These are phyloP conservation scores for Phialophora expanda DNA, from an alignment of 2,329 filamentous ascomycete species.

Conservation along the genomic window DNA sequence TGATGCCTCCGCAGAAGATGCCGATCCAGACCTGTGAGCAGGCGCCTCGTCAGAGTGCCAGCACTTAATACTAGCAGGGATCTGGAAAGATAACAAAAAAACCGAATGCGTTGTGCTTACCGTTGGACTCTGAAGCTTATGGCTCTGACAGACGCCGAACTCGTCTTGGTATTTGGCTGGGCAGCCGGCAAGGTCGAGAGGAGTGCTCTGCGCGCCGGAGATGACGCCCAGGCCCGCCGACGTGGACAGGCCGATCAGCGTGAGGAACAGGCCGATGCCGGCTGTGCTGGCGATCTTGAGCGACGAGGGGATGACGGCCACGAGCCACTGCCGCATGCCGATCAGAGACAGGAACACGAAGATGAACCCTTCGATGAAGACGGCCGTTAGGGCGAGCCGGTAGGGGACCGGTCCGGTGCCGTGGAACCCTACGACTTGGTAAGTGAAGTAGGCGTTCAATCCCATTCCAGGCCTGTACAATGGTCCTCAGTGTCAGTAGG, in stretches of 20 bases:
- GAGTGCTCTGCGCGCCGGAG: constrained; percentile 68
- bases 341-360: constrained; percentile 80
- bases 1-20: constrained; percentile 81
- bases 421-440: constrained; percentile 77
- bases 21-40: constrained; percentile 69
- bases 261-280: constrained; percentile 81
- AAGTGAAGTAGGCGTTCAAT: constrained; percentile 59
- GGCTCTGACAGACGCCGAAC: constrained; percentile 65
- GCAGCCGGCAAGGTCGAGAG: constrained; percentile 78
- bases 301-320: constrained; percentile 77
- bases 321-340: constrained; percentile 86
- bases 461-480: constrained; percentile 68
- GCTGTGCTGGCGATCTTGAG: constrained; percentile 87
- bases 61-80: background rate
- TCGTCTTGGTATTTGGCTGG: constrained; percentile 52
- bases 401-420: constrained; percentile 76
- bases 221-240: constrained; percentile 80
- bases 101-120: constrained; percentile 50
- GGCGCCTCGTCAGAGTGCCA: background rate
- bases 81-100: background rate
- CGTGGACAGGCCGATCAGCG: constrained; percentile 70
- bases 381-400: constrained; percentile 76
- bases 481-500: background rate
- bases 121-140: constrained; percentile 80
- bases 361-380: constrained; percentile 86